Conservation (phyloP, 768 basidiomycete species). For the Baorangia bicolor region DNA sequence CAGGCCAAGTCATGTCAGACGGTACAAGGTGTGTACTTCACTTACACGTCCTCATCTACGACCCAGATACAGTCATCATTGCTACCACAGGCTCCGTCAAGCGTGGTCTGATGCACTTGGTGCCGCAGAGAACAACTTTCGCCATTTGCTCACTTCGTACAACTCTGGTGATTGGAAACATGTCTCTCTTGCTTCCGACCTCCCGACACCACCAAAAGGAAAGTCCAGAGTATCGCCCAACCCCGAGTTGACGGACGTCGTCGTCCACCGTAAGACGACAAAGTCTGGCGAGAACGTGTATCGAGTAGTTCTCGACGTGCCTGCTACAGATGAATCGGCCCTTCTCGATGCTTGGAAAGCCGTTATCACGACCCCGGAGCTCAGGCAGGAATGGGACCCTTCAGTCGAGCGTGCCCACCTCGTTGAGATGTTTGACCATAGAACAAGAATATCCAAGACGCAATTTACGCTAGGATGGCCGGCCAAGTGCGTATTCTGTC, state of each 20-base stretch:
- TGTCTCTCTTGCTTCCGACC: slow-evolving; percentile 48
- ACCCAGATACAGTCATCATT: background rate
- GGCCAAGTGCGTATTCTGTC: slow-evolving; percentile 74
- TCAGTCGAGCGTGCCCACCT: slow-evolving; percentile 83
- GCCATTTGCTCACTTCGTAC: slow-evolving; percentile 71
- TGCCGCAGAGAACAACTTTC: slow-evolving; percentile 74
- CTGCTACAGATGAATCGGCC: slow-evolving; percentile 51
- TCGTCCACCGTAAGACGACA: slow-evolving; percentile 69
- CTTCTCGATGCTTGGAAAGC: slow-evolving; percentile 80
- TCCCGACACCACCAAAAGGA: slow-evolving; percentile 53
- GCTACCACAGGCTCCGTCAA: slow-evolving; percentile 64
- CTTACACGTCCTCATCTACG: background rate
- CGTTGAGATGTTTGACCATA: slow-evolving; percentile 83
- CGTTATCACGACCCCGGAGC: slow-evolving; percentile 80
- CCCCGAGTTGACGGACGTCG: slow-evolving; percentile 69
- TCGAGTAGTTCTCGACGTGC: slow-evolving; percentile 78
- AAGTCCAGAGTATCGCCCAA: slow-evolving; percentile 51
- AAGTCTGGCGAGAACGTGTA: slow-evolving; percentile 78
- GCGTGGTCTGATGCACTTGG: slow-evolving; percentile 78
- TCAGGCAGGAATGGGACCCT: slow-evolving; percentile 90
- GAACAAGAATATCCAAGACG: slow-evolving; percentile 84
- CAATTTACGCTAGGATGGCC: slow-evolving; percentile 96
- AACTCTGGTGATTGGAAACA: slow-evolving; percentile 80
- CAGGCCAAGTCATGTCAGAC: slow-evolving; percentile 45
- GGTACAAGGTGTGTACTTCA: slow-evolving; percentile 51